phyloP scores from a whole-genome alignment of 1,284 basidiomycete genomes.

The Leccinum huronense region DNA sequence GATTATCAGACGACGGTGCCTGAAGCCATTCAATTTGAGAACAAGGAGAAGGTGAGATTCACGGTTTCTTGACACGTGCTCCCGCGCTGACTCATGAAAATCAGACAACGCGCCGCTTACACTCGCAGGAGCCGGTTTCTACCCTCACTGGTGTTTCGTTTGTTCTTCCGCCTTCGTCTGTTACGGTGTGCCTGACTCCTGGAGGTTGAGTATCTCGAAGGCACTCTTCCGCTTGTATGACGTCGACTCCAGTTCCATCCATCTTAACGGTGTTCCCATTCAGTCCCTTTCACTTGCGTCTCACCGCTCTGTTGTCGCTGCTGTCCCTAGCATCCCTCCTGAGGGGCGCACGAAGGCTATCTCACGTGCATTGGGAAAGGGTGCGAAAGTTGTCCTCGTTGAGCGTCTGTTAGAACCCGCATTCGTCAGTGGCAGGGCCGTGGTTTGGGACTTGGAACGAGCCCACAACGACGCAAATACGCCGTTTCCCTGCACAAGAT shows the following conservation, averaged over 20 bases:
- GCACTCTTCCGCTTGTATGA: constrained; percentile 91
- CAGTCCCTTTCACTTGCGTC: constrained; percentile 75
- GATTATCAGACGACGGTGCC: too few relatives aligned
- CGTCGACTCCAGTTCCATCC: constrained; percentile 67
- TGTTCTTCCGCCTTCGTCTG: constrained; percentile 75
- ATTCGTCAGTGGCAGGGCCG: constrained; percentile 67
- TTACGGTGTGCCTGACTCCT: constrained; percentile 78
- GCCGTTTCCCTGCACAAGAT: constrained; percentile 66
- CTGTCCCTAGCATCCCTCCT: constrained; percentile 78
- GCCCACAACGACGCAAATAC: constrained; percentile 82
- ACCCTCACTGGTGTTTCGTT: constrained; percentile 81
- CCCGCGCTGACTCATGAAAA: constrained; percentile 4
- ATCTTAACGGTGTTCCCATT: constrained; percentile 84
- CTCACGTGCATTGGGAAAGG: constrained; percentile 82
- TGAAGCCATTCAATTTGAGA: too few relatives aligned
- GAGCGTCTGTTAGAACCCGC: constrained; percentile 77
- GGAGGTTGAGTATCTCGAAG: constrained; percentile 81
- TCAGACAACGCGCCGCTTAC: constrained; percentile 78
- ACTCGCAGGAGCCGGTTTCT: constrained; percentile 56
- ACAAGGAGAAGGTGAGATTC: too few relatives aligned
- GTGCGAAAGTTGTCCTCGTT: constrained; percentile 78
- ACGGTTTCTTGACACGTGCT: background rate
- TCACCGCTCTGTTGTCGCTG: constrained; percentile 77
- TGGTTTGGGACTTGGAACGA: constrained; percentile 72
- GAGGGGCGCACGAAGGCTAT: constrained; percentile 88